Percentiles rank a stretch among this genome's conserved stretches.
Evolutionary conservation across 768 basidiomycete species (phyloP).

Genomic region (Suillus variegatus): DNA sequence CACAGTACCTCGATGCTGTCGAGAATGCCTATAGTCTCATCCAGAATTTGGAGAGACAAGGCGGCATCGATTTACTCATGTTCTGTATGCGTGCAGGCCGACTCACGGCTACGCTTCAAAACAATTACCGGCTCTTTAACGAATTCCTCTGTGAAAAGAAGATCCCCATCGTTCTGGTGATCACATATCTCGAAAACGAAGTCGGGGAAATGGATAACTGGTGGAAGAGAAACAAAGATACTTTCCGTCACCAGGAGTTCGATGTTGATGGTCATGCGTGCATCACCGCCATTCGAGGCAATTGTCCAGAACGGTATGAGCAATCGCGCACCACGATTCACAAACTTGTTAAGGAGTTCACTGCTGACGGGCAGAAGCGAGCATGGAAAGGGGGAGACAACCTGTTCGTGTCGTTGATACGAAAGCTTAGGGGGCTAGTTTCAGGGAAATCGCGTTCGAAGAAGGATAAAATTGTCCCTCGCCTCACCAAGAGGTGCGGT

Average conservation of each 20-base stretch:
- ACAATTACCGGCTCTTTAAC: conserved; percentile 41
- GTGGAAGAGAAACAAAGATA: conserved; percentile 37
- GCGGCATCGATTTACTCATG: conserved; percentile 42
- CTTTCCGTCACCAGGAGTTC: conserved; percentile 34
- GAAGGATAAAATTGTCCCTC: conserved; percentile 21
- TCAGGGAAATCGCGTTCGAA: conserved; percentile 20
- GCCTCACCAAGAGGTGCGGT: conserved; percentile 28
- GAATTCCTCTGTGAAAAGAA: conserved; percentile 39
- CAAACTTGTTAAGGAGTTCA: conserved; percentile 19
- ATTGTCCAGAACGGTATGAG: conserved; percentile 11
- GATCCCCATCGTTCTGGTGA: conserved; percentile 39
- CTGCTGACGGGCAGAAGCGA: conserved; percentile 24
- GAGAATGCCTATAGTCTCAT: conserved; percentile 35
- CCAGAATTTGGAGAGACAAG: conserved; percentile 28
- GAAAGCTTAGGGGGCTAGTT: conserved; percentile 16
- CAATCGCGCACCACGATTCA: conserved; percentile 32
- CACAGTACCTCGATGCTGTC: conserved; percentile 26
- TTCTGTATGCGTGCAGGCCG: conserved; percentile 40
- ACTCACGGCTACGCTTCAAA: conserved; percentile 35
- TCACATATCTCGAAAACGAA: conserved; percentile 42
- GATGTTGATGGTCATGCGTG: conserved; percentile 37
- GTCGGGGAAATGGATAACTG: conserved; percentile 33
- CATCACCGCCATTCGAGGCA: conserved; percentile 36
- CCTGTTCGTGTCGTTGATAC: conserved; percentile 17
- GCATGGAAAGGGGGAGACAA: conserved; percentile 25